Evolutionary conservation across 179 eudicot species (phyloP), one percentile per base, ranked within the genome.

Genomic region (Drosera spatulata): DNA sequence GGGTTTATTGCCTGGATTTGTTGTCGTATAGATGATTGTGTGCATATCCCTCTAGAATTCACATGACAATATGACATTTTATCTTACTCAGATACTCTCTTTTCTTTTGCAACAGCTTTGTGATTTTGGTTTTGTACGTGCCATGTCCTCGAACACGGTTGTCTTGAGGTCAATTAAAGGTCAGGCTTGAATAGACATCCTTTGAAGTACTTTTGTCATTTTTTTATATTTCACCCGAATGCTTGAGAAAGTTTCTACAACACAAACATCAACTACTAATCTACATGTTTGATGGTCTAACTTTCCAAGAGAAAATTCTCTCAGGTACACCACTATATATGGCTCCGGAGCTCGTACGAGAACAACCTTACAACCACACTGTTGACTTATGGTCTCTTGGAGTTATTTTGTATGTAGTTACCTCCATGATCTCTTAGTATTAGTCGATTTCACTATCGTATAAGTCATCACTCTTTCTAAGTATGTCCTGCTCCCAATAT

Each of bases 341-440:
- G 99, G 99, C 99, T 69, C 99, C 99, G 47, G 99, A 94, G 79
- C 80, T 94, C 60, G 97, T 94, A 58, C 86, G 95, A 47, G 99
- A 90, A 72, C 99, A 94, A 63, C 97, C 99, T 3, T 94, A 94
- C 83, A 94, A 94, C 70, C 99, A 94, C 84, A 94, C 99, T 12
- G 97, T 82, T 63, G 99, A 94, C 72, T 70, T 94, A 69, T 94
- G 99, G 99, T 94, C 99, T 60, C 97, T 91, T 73, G 99, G 99
- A 65, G 96, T 94, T 53, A 94, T 94, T 67, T 71, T 94, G 99
- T 94, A 79, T 41, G 97, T 80, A 61, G 41, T 66, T 53, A 53
- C 55, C 39, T 43, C 15, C 41, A 49, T 38, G 15, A 4, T 13
- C 22, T 9, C 4, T 14, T 7, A 44, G 59, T 13, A 11, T 5